Conservation (phyloP, 2,329 filamentous ascomycete species). For the Neonectria ditissima region DNA sequence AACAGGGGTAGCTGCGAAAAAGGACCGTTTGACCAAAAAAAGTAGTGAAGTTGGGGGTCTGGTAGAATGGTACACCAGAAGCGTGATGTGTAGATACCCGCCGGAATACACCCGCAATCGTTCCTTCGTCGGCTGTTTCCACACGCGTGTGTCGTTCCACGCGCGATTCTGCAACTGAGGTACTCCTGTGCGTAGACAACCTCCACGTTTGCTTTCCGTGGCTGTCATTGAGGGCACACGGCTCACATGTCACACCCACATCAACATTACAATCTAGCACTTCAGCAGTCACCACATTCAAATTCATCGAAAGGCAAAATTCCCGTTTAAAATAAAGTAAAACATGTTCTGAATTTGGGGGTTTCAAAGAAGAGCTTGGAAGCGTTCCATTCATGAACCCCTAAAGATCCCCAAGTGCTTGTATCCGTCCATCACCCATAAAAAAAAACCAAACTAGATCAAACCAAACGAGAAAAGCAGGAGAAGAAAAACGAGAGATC, state of each 20-base stretch:
- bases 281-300: neutral
- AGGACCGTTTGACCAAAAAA: neutral
- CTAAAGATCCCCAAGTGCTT: slow-evolving; percentile 20
- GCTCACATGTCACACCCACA: neutral
- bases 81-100: slow-evolving; percentile 37
- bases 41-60: neutral
- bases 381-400: slow-evolving; percentile 9
- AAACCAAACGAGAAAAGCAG: slow-evolving; percentile 22
- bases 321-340: slow-evolving; percentile 18
- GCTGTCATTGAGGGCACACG: slow-evolving; percentile 1
- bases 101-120: slow-evolving; percentile 26
- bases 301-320: slow-evolving; percentile 7
- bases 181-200: slow-evolving; percentile 8
- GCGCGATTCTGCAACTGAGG: slow-evolving; percentile 12
- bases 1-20: neutral
- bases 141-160: slow-evolving; percentile 30
- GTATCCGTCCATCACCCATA: slow-evolving; percentile 29
- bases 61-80: slow-evolving; percentile 5
- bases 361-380: slow-evolving; percentile 21
- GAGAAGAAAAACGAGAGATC: slow-evolving; percentile 10
- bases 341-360: slow-evolving; percentile 30
- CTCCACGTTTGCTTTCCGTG: slow-evolving; percentile 10
- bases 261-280: slow-evolving; percentile 3
- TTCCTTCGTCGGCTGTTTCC: slow-evolving; percentile 33
- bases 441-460: slow-evolving; percentile 23